Conservation (phyloP, 1,284 basidiomycete genomes). For the Exsudoporus floridanus region DNA sequence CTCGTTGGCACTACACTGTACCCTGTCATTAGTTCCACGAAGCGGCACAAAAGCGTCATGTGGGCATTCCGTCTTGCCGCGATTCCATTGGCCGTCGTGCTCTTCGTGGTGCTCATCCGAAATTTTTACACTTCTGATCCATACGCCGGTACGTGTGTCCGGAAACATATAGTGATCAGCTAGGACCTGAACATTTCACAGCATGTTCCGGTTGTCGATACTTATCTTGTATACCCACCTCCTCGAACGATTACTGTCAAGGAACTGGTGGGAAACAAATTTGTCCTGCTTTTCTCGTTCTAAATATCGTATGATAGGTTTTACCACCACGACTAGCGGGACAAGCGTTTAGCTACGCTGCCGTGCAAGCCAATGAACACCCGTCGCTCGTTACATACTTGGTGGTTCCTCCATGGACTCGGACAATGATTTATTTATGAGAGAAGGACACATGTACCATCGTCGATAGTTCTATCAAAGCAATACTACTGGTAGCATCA, state of each 20-base stretch:
- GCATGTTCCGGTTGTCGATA: conserved; percentile 91
- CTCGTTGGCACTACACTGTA: conserved; percentile 82
- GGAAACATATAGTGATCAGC: not conserved
- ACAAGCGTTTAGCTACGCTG: conserved; percentile 27
- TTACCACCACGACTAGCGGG: conserved; percentile 34
- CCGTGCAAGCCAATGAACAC: not conserved
- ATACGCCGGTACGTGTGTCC: conserved; percentile 57
- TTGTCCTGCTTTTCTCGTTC: not conserved
- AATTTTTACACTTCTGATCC: conserved; percentile 92
- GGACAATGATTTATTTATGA: conserved; percentile 1
- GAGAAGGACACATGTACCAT: not conserved
- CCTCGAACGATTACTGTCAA: conserved; percentile 75
- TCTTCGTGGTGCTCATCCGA: conserved; percentile 79
- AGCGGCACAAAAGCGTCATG: conserved; percentile 70
- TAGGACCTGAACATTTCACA: conserved; percentile 25
- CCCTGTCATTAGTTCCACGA: conserved; percentile 82
- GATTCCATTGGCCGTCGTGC: conserved; percentile 70
- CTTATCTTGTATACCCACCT: conserved; percentile 82
- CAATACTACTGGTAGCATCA: not conserved
- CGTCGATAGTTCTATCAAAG: not conserved
- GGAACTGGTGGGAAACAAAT: conserved; percentile 49
- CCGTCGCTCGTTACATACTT: conserved; percentile 1
- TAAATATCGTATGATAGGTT: conserved; percentile 21
- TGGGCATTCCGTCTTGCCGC: conserved; percentile 76
- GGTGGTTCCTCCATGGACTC: conserved; percentile 8